These are phyloP conservation scores for Asterionellopsis glacialis DNA, from an alignment of 108 stramenopile species.

Conservation along the genomic window DNA sequence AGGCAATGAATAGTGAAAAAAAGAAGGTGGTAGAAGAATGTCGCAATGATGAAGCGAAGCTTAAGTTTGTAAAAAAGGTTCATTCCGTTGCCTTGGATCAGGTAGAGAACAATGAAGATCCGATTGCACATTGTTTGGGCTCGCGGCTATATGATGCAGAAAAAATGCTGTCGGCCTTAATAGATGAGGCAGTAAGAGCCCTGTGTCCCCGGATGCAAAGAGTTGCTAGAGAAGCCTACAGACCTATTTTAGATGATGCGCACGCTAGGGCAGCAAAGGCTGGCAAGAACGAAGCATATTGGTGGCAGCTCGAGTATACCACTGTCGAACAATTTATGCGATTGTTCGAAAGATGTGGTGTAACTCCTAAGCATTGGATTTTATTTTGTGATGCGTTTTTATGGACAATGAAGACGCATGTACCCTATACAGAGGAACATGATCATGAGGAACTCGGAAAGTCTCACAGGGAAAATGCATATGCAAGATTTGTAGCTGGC, in stretches of 20 bases:
- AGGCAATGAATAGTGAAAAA: too few species aligned
- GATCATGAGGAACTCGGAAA: slow-evolving; percentile 8
- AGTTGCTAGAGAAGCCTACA: slow-evolving; percentile 9
- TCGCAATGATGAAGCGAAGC: too few species aligned
- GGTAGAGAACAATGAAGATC: slow-evolving; percentile 5
- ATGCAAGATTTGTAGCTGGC: neutral
- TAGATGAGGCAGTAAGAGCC: neutral
- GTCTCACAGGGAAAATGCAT: neutral
- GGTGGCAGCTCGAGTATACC: too few species aligned
- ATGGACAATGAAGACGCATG: slow-evolving; percentile 12
- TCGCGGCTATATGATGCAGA: neutral
- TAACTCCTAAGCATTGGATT: slow-evolving; percentile 7
- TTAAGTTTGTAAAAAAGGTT: too few species aligned
- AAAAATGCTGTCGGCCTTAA: neutral
- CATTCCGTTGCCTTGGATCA: too few species aligned
- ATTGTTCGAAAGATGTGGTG: slow-evolving; percentile 1
- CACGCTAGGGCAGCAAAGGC: too few species aligned
- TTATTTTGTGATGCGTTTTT: slow-evolving; percentile 15
- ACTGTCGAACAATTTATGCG: neutral
- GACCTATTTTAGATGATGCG: neutral
- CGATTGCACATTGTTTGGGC: neutral
- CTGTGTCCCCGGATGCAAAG: slow-evolving; percentile 7
- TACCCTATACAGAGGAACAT: slow-evolving; percentile 3
- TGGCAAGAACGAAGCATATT: too few species aligned
- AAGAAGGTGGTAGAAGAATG: too few species aligned